Conservation (phyloP, 148 eudicot species). For the Amaranthus hypochondriacus region DNA sequence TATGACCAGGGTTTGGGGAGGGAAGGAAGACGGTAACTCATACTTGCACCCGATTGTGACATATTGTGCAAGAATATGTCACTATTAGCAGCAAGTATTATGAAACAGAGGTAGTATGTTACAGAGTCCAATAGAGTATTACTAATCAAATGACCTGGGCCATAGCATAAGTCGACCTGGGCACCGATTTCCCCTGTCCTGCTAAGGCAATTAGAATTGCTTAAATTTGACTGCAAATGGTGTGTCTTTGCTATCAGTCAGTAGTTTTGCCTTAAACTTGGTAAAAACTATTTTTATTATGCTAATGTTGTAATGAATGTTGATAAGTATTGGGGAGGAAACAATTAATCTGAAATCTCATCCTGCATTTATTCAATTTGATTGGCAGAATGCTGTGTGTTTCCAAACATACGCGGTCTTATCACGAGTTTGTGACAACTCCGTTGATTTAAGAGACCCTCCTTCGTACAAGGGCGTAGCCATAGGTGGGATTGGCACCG, state of each 20-base stretch:
- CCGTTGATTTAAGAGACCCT: slow-evolving; percentile 40
- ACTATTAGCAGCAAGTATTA: too few relatives aligned
- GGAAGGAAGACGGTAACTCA: too few relatives aligned
- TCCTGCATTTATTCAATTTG: not conserved
- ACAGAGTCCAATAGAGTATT: too few relatives aligned
- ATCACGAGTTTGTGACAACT: slow-evolving; percentile 60
- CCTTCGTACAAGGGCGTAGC: slow-evolving; percentile 75
- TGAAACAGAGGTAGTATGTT: too few relatives aligned
- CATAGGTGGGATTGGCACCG: slow-evolving; percentile 82
- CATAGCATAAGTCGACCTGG: too few relatives aligned
- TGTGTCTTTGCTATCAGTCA: not conserved
- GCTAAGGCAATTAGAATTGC: not conserved
- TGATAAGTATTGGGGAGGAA: not conserved
- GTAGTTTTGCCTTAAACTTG: not conserved
- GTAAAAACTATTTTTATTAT: not conserved
- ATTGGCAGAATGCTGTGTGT: slow-evolving; percentile 83
- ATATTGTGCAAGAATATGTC: too few relatives aligned
- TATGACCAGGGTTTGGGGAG: too few relatives aligned
- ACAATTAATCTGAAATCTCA: not conserved
- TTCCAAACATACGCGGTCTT: slow-evolving; percentile 79
- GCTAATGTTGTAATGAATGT: not conserved
- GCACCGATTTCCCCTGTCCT: too few relatives aligned
- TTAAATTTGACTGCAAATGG: not conserved
- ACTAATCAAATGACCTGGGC: too few relatives aligned
- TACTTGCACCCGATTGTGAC: too few relatives aligned